phyloP scores from a whole-genome alignment of 352 stramenopile species.

The Phytophthora niederhauseri region DNA sequence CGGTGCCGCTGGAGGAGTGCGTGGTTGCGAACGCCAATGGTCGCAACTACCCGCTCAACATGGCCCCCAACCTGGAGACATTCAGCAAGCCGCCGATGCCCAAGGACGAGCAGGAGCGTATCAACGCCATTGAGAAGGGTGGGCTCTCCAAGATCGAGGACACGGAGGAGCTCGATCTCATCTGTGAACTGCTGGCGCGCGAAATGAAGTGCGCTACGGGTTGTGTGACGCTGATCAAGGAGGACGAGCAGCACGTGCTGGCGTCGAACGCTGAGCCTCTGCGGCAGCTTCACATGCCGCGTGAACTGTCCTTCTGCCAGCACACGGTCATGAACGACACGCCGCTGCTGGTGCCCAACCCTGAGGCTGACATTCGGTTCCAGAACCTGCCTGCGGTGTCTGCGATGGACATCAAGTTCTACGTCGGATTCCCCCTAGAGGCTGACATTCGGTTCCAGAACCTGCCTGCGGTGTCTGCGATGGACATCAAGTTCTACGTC shows the following conservation, averaged over 20 bases:
- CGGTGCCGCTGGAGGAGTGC: conserved; percentile 41
- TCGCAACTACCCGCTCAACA: conserved; percentile 53
- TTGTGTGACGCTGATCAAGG: conserved; percentile 61
- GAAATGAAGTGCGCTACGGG: conserved; percentile 63
- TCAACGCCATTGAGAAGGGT: conserved; percentile 46
- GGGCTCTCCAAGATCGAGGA: conserved; percentile 47
- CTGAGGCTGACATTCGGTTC: conserved; percentile 75
- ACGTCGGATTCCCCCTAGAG: conserved; percentile 54
- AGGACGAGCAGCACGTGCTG: conserved; percentile 55
- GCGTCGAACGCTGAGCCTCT: conserved; percentile 40
- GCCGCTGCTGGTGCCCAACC: conserved; percentile 62
- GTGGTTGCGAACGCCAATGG: conserved; percentile 36
- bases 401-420: conserved; percentile 44
- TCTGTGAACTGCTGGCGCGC: conserved; percentile 60
- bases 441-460: conserved; percentile 74
- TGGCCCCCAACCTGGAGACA: conserved; percentile 17
- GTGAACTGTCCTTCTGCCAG: conserved; percentile 67
- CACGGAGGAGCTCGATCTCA: conserved; percentile 62
- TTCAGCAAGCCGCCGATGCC: conserved; percentile 42
- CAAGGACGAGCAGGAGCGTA: conserved; percentile 42
- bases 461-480: conserved; percentile 32
- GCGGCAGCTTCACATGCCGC: conserved; percentile 48
- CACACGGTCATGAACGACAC: conserved; percentile 71
- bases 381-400: conserved; percentile 39
- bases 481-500: conserved; percentile 50